Conservation (phyloP, 176 grass and related monocot genomes). For the Secale cereale region DNA sequence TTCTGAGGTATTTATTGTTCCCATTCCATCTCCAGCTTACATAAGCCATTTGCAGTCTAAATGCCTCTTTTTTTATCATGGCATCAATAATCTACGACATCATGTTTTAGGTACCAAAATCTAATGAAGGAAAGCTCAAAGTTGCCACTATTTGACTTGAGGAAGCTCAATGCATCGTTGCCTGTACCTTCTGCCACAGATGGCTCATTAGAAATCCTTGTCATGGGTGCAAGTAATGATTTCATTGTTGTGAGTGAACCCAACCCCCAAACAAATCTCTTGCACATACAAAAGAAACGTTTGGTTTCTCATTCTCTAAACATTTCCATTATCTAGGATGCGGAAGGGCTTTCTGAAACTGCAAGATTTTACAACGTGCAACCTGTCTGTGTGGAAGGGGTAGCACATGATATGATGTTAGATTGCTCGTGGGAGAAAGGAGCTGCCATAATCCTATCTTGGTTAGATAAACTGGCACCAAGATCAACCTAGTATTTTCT, state of each 20-base stretch:
- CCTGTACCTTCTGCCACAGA: slow-evolving; percentile 57
- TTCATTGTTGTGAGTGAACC: slow-evolving; percentile 86
- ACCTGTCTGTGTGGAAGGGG: slow-evolving; percentile 53
- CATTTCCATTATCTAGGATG: slow-evolving; percentile 51
- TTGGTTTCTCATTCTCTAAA: not conserved
- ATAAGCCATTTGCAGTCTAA: not conserved
- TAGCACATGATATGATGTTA: slow-evolving; percentile 95
- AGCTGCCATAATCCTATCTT: slow-evolving; percentile 60
- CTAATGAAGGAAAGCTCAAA: slow-evolving; percentile 86
- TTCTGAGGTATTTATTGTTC: slow-evolving; percentile 42
- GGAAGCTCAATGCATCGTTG: slow-evolving; percentile 75
- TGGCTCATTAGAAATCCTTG: slow-evolving; percentile 47
- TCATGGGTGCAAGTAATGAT: slow-evolving; percentile 75
- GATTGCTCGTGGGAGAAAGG: slow-evolving; percentile 85
- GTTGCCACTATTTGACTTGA: slow-evolving; percentile 70
- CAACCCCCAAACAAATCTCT: not conserved
- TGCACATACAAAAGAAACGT: not conserved
- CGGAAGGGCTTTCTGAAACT: slow-evolving; percentile 73
- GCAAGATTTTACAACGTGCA: slow-evolving; percentile 68
- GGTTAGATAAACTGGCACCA: slow-evolving; percentile 50
- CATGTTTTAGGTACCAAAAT: slow-evolving; percentile 64
- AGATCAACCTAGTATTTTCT: slow-evolving; percentile 2
- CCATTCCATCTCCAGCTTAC: not conserved
- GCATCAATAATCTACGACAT: slow-evolving; percentile 8
- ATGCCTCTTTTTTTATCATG: not conserved